Evolutionary conservation across 768 basidiomycete genomes (phyloP), one percentile per base, ranked within the genome.

Genomic region (Clavulina sp.): DNA sequence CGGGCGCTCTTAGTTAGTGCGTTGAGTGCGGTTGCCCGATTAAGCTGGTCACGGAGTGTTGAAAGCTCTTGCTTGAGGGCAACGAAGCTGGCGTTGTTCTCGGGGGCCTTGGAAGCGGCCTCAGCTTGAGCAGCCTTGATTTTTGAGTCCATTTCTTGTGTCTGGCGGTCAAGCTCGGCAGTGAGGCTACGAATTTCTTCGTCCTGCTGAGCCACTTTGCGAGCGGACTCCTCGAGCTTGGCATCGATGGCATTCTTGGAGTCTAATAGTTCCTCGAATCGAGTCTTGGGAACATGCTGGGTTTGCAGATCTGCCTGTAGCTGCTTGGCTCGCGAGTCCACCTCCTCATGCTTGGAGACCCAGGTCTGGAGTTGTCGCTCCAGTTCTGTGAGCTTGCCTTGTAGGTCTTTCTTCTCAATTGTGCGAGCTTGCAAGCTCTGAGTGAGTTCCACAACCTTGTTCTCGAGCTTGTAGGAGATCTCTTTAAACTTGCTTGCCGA

Each of bases 401-500:
- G 80, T 41, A 97, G 69, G 50, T 80, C 81, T 66, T 86, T 92
- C 70, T 85, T 89, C 69, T 99, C 93, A 53, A 77, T 76, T 2
- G 81, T 91, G 44, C 93, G 80, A 61, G 74, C 81, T 65, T 96
- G 95, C 9, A 99, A 74, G 16, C 70, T 78, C 63, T 99, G 95
- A 0, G 95, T 97, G 56, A 99, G 81, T 63, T 97, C 93, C 53
- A 99, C 88, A 41, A 99, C 95, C 69, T 97, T 99, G 73, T 97
- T 99, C 70, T 99, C 95, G 52, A 99, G 73, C 58, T 78, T 80
- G 62, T 97, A 97, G 0, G 93, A 96, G 58, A 93, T 95, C 68
- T 95, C 91, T 69, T 95, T 96, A 78, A 93, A 96, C 63, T 91
- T 95, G 58, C 86, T 84, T 28, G 92, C 92, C 1, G 95, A 97